Evolutionary conservation across 805 yeast genomes (phyloP).

Genomic region (Metschnikowia noctiluminum): DNA sequence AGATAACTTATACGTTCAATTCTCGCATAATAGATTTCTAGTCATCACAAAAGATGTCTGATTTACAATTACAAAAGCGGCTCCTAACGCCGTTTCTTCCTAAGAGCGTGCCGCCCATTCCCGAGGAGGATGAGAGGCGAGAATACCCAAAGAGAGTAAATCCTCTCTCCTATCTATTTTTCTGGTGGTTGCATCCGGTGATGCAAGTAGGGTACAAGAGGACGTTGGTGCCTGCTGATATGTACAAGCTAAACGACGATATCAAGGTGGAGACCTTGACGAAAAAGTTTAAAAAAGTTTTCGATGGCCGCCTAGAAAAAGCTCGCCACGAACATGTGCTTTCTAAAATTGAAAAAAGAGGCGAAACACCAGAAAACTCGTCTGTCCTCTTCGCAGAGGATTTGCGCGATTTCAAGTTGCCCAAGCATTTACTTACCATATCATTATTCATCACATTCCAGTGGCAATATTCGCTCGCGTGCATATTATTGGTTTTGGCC

Average conservation of each 20-base stretch:
- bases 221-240: slow-evolving; percentile 62
- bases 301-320: slow-evolving; percentile 5
- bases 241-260: slow-evolving; percentile 40
- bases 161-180: slow-evolving; percentile 42
- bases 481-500: slow-evolving; percentile 24
- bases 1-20: not conserved
- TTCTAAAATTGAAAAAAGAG: slow-evolving; percentile 26
- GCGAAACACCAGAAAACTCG: slow-evolving; percentile 17
- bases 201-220: slow-evolving; percentile 68
- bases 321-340: slow-evolving; percentile 20
- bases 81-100: slow-evolving; percentile 32
- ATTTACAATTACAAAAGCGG: slow-evolving; percentile 28
- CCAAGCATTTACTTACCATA: slow-evolving; percentile 22
- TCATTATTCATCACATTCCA: slow-evolving; percentile 30
- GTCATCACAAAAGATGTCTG: slow-evolving; percentile 3
- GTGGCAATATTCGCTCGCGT: slow-evolving; percentile 25
- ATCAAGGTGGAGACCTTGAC: slow-evolving; percentile 34
- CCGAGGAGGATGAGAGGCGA: slow-evolving; percentile 47
- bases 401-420: slow-evolving; percentile 28
- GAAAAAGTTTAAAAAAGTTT: slow-evolving; percentile 17
- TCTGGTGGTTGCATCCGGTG: slow-evolving; percentile 69
- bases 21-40: no score
- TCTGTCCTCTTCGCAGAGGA: slow-evolving; percentile 24
- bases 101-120: slow-evolving; percentile 47
- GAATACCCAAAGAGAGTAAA: slow-evolving; percentile 45